Base-by-base conservation (phyloP, 192 early-diverging fungal genomes). In the Coemansia reversa region DNA sequence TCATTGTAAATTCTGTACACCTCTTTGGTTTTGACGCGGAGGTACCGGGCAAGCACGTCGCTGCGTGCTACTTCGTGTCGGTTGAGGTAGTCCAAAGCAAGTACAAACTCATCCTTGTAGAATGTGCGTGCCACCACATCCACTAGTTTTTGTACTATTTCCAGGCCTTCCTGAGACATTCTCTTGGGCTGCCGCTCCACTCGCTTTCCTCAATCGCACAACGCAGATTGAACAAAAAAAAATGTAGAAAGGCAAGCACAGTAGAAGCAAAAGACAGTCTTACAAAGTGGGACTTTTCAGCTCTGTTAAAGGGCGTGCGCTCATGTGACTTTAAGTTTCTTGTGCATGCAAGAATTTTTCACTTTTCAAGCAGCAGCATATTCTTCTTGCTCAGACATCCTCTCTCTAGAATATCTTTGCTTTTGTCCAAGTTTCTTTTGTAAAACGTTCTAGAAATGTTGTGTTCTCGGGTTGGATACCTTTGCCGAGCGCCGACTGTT, bases 11-110 rank as follows among this genome's bases (percentile, higher is more conserved):
- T 79, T 65, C 86, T 87, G 66, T 89, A 86, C 27, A 91, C 84
- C 53, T 94, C 94, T 27, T 86, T 82, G 5, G 79, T 53, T 50
- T 85, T 85, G 52, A 93, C 74, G 55, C 88, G 85, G 30, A 94
- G 66, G 29, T 71, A 73, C 27, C 79, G 70, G 9, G 86, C 84
- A 64, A 96, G 81, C 55, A 92, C 91, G 50, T 94, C 93, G 70
- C 91, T 90, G 25, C 86, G 86, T 29, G 90, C 83, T 52, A 89
- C 76, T 65, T 87, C 86, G 58, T 85, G 64, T 52, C 82, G 84
- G 64, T 89, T 91, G 20, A 97, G 86, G 49, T 88, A 83, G 83
- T 94, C 93, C 59, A 97, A 74, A 14, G 93, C 88, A 50, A 93
- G 84, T 67, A 97, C 86, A 51, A 87, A 87, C 35, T 83, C 78